Conservation (phyloP, 371 early-diverging fungal genomes). For the Apophysomyces sp. region DNA sequence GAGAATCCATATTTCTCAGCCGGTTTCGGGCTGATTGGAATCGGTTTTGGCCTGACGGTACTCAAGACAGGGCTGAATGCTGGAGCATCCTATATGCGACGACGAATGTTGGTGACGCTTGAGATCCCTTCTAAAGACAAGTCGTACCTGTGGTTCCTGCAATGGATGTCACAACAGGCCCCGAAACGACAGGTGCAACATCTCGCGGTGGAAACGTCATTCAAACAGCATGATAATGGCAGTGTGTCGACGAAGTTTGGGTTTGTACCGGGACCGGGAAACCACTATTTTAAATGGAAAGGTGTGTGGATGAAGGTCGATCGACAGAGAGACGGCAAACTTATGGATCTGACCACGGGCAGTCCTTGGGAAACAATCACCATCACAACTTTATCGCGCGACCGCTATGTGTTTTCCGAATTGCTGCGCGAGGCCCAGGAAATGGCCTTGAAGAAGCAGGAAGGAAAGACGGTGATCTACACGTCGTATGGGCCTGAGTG, state of each 20-base stretch:
- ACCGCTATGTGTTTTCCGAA: constrained; percentile 71
- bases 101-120: constrained; percentile 84
- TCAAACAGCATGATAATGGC: constrained; percentile 90
- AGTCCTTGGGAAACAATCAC: constrained; percentile 95
- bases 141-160: constrained; percentile 90
- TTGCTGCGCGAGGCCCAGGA: constrained; percentile 84
- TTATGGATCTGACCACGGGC: constrained; percentile 89
- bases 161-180: constrained; percentile 82
- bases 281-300: constrained; percentile 81
- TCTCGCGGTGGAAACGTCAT: constrained; percentile 86
- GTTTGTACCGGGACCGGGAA: constrained; percentile 93
- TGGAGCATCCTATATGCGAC: constrained; percentile 67
- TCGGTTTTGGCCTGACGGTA: constrained; percentile 83
- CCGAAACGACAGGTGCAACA: constrained; percentile 65
- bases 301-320: constrained; percentile 90
- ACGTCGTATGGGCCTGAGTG: constrained; percentile 96
- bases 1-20: constrained; percentile 93
- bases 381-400: constrained; percentile 84
- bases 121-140: constrained; percentile 95
- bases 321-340: constrained; percentile 78
- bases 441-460: constrained; percentile 82
- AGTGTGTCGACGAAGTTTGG: constrained; percentile 80
- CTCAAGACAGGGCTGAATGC: constrained; percentile 71
- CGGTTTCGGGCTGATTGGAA: constrained; percentile 91
- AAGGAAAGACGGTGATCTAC: constrained; percentile 94